phyloP scores from a whole-genome alignment of 306 rosid genomes.

The Alnus glutinosa region DNA sequence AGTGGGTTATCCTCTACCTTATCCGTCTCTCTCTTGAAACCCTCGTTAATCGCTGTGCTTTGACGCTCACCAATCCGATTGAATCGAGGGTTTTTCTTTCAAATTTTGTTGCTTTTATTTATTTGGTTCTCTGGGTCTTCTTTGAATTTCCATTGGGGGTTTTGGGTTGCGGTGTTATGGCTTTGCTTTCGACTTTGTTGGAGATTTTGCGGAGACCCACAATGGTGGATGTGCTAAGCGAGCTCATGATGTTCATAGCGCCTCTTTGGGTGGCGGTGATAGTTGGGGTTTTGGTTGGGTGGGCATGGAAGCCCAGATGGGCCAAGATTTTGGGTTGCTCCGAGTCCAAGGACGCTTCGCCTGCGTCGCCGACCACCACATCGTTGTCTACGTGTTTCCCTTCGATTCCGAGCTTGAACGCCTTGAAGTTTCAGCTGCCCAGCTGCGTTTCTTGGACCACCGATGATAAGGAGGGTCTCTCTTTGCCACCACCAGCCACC shows the following conservation, averaged over 20 bases:
- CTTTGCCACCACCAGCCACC: slow-evolving; percentile 28
- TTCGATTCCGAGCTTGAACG: slow-evolving; percentile 43
- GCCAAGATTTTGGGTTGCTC: slow-evolving; percentile 42
- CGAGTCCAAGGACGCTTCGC: slow-evolving; percentile 30
- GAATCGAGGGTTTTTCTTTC: slow-evolving; percentile 36
- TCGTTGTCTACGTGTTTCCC: slow-evolving; percentile 25
- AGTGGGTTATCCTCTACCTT: not conserved
- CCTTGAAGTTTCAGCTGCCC: slow-evolving; percentile 42
- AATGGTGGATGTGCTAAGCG: slow-evolving; percentile 33
- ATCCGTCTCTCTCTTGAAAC: slow-evolving; percentile 14
- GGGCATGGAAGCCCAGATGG: slow-evolving; percentile 98
- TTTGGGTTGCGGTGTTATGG: slow-evolving; percentile 32
- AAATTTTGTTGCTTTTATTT: not conserved
- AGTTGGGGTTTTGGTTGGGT: slow-evolving; percentile 80
- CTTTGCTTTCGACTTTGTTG: slow-evolving; percentile 40
- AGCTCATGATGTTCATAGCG: slow-evolving; percentile 47
- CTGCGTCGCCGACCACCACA: slow-evolving; percentile 15
- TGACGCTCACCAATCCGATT: slow-evolving; percentile 32
- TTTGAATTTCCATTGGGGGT: not conserved
- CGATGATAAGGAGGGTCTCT: slow-evolving; percentile 20
- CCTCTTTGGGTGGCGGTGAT: slow-evolving; percentile 81
- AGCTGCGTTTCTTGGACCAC: slow-evolving; percentile 40
- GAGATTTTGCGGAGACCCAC: slow-evolving; percentile 46
- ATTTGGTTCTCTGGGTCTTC: not conserved
- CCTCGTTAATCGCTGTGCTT: slow-evolving; percentile 40